Conservation (phyloP, 169 alveolate genomes). For the Plasmodium yoelii region DNA sequence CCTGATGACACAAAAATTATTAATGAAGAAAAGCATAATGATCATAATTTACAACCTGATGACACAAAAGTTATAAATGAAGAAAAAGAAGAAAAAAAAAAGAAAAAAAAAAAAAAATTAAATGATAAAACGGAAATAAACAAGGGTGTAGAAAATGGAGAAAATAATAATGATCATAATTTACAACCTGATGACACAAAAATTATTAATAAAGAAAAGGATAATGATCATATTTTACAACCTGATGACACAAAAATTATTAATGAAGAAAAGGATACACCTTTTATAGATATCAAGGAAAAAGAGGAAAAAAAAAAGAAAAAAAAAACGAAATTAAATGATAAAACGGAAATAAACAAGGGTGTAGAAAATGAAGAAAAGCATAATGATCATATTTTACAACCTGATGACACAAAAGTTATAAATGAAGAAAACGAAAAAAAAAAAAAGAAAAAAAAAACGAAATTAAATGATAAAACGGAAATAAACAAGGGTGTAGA, state of each 20-base stretch:
- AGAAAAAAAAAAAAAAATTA: too few relatives aligned
- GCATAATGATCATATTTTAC: not conserved
- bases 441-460: conserved; percentile 13
- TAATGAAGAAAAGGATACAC: too few relatives aligned
- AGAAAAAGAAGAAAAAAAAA: too few relatives aligned
- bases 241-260: too few relatives aligned
- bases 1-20: too few relatives aligned
- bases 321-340: not conserved
- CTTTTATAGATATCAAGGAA: too few relatives aligned
- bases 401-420: not conserved
- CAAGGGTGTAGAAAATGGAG: not conserved
- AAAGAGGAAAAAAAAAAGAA: conserved; percentile 14
- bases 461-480: not conserved
- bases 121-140: not conserved
- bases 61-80: too few relatives aligned
- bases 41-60: too few relatives aligned
- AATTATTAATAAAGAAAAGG: not conserved
- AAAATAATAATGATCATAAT: not conserved
- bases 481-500: not conserved
- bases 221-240: too few relatives aligned
- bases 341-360: not conserved
- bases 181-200: not conserved
- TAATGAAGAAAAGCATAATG: too few relatives aligned
- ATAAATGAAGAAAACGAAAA: not conserved
- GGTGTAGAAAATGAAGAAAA: not conserved